Evolutionary conservation across 371 early-diverging fungal species (phyloP), one percentile per base, ranked within the genome.

Genomic region (Dinochytrium kinnereticum): DNA sequence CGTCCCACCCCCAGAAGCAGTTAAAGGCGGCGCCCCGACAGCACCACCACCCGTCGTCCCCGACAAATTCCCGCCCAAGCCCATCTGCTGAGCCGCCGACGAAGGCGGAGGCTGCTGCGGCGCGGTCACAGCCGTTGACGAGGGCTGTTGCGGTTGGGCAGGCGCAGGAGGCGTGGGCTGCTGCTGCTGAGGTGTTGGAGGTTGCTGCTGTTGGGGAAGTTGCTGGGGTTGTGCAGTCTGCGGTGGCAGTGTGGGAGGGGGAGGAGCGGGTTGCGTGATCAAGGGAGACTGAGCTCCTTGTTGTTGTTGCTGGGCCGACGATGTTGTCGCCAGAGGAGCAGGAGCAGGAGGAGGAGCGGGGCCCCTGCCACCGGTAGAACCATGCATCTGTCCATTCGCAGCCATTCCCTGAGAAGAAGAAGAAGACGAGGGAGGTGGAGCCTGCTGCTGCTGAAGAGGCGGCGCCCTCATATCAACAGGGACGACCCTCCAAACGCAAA

Each of bases 401-500:
- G 49, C 49, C 49, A 10, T 13, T 44, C 13, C 13, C 21, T 10
- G 13, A 10, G 49, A 44, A 21, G 49, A 44, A 21, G 49, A 44
- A 21, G 49, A 44, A 21, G 13, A 44, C 55, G n/a, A 53, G n/a
- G n/a, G n/a, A 26, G 26, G 5, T 15, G 55, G n/a, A 26, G 55
- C 34, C 34, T 26, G 36, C 34, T 21, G 30, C 5, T 13, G 61
- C 24, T 31, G 61, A 3, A 36, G 7, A 7, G 61, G 61, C 7
- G 61, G 34, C 3, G 61, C 30, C 34, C 61, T 51, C 55, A 67
- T 71, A 33, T 49, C 66, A 59, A 36, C 68, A 74, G 61, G 75
- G 38, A 68, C 49, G 3, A 82, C 74, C 33, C 79, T 37, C 98
- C 98, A 98, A 65, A 97, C 89, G 70, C 97, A 88, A 24, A 96